phyloP scores from a whole-genome alignment of 306 rosid species.

The Clitoria ternatea region DNA sequence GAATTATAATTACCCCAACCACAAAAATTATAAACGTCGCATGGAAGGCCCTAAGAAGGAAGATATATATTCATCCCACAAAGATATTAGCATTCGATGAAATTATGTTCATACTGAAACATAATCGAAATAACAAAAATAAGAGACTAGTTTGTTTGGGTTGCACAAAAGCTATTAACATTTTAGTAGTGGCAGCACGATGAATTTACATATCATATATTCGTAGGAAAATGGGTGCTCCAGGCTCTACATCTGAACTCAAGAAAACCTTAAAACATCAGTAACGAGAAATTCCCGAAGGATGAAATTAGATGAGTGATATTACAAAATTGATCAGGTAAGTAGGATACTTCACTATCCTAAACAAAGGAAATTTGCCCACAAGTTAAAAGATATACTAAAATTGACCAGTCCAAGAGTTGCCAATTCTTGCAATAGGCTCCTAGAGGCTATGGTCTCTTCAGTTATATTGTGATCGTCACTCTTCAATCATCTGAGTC shows the following conservation, averaged over 20 bases:
- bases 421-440: conserved; percentile 37
- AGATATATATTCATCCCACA: neutral
- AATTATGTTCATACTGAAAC: neutral
- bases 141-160: conserved; percentile 21
- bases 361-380: conserved; percentile 42
- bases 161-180: conserved; percentile 39
- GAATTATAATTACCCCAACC: neutral
- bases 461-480: conserved; percentile 13
- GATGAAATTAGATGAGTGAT: conserved; percentile 41
- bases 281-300: conserved; percentile 32
- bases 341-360: conserved; percentile 39
- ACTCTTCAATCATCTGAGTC: conserved; percentile 22
- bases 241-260: conserved; percentile 35
- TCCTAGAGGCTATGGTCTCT: conserved; percentile 32
- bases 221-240: conserved; percentile 37
- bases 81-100: neutral
- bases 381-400: conserved; percentile 40
- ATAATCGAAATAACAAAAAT: neutral
- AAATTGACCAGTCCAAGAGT: conserved; percentile 29
- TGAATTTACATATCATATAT: conserved; percentile 36
- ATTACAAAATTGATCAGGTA: conserved; percentile 78
- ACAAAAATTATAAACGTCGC: neutral
- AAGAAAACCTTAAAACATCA: conserved; percentile 27
- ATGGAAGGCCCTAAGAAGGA: neutral
- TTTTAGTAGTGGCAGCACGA: conserved; percentile 26